A percentile compares a stretch with the other conserved stretches of the same genome.
Evolutionary conservation across 345 rosid species (phyloP).

Genomic region (Camelina hispida): DNA sequence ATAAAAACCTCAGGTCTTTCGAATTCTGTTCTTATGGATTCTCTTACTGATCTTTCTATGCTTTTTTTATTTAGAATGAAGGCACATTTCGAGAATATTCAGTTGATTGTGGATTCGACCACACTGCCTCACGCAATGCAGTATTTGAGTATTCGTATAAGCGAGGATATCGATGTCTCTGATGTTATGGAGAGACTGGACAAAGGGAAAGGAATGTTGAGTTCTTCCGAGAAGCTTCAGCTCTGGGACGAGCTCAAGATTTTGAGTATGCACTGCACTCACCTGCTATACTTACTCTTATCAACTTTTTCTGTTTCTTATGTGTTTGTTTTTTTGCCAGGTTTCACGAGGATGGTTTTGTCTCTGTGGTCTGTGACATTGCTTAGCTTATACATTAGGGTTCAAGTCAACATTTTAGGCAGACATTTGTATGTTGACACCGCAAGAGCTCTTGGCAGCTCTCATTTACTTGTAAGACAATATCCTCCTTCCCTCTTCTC

Average conservation of each 20-base stretch:
- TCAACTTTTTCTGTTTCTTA: background rate
- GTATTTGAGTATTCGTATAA: slow-evolving; percentile 57
- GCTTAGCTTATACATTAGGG: slow-evolving; percentile 79
- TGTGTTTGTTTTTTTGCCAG: slow-evolving; percentile 48
- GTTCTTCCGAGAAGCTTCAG: slow-evolving; percentile 68
- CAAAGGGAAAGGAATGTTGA: slow-evolving; percentile 73
- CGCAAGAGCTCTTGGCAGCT: slow-evolving; percentile 67
- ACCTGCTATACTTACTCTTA: slow-evolving; percentile 4
- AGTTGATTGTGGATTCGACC: slow-evolving; percentile 71
- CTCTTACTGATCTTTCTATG: background rate
- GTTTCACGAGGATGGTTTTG: slow-evolving; percentile 79
- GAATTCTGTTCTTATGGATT: background rate
- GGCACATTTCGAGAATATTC: slow-evolving; percentile 82
- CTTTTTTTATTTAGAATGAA: slow-evolving; percentile 59
- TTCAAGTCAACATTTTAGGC: slow-evolving; percentile 93
- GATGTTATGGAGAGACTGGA: slow-evolving; percentile 65
- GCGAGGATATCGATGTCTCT: slow-evolving; percentile 69
- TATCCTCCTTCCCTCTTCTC: slow-evolving; percentile 16
- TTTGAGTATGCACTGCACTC: slow-evolving; percentile 54
- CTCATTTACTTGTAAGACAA: slow-evolving; percentile 61
- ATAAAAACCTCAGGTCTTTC: background rate
- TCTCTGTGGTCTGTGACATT: slow-evolving; percentile 80
- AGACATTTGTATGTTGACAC: slow-evolving; percentile 88
- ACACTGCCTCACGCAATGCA: slow-evolving; percentile 85
- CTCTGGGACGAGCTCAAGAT: slow-evolving; percentile 86